Evolutionary conservation across 305 asterid species (phyloP), one percentile per base, ranked within the genome.

Genomic region (Withania somnifera): DNA sequence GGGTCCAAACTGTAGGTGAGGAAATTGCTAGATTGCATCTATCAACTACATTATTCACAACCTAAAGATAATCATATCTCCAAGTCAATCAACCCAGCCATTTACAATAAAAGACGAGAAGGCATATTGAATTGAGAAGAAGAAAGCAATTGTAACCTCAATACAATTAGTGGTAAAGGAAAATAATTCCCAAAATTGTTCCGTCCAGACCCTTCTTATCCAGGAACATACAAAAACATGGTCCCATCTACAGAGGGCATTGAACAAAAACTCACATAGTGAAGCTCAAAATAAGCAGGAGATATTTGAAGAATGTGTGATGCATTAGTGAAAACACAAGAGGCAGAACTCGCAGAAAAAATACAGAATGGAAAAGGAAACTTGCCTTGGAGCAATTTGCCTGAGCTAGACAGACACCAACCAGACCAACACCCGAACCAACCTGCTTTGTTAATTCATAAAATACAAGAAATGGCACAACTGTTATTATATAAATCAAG

Each of bases 351-450:
- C 7, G 20, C 17, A 75, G 66, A 22, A 52, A 58, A 45, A 22
- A 67, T 40, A 86, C 14, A 10, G 80, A 50, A 50, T 50, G 40
- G 45, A 75, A 17, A 36, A 81, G 78, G 63, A 76, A 57, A 76
- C 89, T 82, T 84, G 93, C 98, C 87, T 91, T 84, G 75, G 99
- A 90, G 60, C 98, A 97, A 83, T 95, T 91, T 80, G 88, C 95
- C 77, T 90, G 87, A 69, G 94, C 91, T 76, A 95, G 89, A 86
- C 98, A 95, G 22, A 94, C 60, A 84, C 99, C 99, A 66, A 92
- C 95, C 91, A 94, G 84, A 63, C 99, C 98, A 81, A 90, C 98
- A 75, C 99, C 99, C 1, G 99, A 93, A 82, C 99, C 99, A 83
- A 95, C 88, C 99, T 95, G 91, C 86, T 77, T 4, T 63, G n/a